Conservation (phyloP, 257 asterid species). For the Forsythia viridissima region DNA sequence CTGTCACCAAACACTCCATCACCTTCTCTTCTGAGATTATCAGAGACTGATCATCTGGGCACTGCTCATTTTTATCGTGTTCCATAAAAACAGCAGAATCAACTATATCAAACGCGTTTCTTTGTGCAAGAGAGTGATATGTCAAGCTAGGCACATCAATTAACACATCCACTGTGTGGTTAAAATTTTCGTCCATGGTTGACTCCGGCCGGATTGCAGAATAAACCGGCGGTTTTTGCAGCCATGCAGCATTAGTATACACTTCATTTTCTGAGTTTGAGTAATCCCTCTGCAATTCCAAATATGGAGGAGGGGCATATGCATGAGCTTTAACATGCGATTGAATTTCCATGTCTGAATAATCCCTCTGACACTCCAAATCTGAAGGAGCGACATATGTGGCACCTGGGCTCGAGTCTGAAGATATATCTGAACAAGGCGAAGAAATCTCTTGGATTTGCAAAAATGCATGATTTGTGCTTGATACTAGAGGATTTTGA, state of each 20-base stretch:
- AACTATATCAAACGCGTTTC: background rate
- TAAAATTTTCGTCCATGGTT: background rate
- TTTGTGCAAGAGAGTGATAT: background rate
- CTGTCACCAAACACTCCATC: background rate
- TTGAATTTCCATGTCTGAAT: too few relatives aligned
- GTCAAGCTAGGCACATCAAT: background rate
- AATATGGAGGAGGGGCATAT: too few relatives aligned
- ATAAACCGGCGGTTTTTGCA: too few relatives aligned
- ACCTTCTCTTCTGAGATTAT: background rate
- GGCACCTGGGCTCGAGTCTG: too few relatives aligned
- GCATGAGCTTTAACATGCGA: too few relatives aligned
- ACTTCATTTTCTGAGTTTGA: background rate
- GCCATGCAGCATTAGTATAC: background rate
- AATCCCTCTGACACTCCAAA: background rate
- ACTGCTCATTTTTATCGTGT: background rate
- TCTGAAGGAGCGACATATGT: background rate
- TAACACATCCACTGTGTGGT: background rate
- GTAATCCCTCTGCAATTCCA: background rate
- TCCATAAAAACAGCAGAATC: background rate
- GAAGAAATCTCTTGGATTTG: background rate
- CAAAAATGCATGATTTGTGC: background rate
- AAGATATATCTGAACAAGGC: too few relatives aligned
- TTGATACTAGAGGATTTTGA: background rate
- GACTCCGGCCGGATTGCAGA: background rate
- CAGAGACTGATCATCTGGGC: too few relatives aligned